Evolutionary conservation across 2,329 filamentous ascomycete species (phyloP).

Genomic region (Incumbomyces delicatus): DNA sequence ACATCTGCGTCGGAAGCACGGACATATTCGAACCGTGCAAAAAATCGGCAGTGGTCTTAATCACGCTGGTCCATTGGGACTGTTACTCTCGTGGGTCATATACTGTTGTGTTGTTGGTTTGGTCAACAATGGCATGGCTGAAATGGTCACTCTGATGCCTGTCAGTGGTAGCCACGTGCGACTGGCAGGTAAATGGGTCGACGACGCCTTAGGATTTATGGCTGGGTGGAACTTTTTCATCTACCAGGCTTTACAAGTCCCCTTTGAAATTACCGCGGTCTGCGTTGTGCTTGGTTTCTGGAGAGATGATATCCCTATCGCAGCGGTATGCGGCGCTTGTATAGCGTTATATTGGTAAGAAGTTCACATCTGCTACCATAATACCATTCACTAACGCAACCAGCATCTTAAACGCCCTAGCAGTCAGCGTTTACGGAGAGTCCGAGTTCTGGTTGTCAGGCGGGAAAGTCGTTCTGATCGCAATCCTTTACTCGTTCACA

Average conservation of each 20-base stretch:
- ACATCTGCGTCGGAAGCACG: too few species aligned
- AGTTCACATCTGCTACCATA: too few species aligned
- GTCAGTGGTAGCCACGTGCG: slow-evolving; percentile 3
- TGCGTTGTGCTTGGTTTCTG: slow-evolving; percentile 32
- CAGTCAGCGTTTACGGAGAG: slow-evolving; percentile 59
- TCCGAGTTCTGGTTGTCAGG: slow-evolving; percentile 60
- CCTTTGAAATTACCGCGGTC: slow-evolving; percentile 33
- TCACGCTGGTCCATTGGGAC: too few species aligned
- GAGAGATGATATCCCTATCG: slow-evolving; percentile 29
- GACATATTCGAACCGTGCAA: too few species aligned
- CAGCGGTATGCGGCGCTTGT: slow-evolving; percentile 28
- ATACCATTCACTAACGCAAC: too few species aligned
- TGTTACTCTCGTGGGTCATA: too few species aligned
- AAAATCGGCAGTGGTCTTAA: too few species aligned
- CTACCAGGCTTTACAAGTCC: slow-evolving; percentile 30
- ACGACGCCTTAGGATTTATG: slow-evolving; percentile 35
- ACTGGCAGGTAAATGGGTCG: slow-evolving; percentile 32
- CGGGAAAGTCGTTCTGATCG: slow-evolving; percentile 56
- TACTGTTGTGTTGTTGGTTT: too few species aligned
- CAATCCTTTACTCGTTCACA: slow-evolving; percentile 56
- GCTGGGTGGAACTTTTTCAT: slow-evolving; percentile 42
- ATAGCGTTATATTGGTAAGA: slow-evolving; percentile 31
- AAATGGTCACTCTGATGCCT: slow-evolving; percentile 33
- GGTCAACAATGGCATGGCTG: slow-evolving; percentile 32
- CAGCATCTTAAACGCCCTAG: slow-evolving; percentile 46